Evolutionary conservation across 805 yeast genomes (phyloP), one percentile per base, ranked within the genome.

Genomic region (Yamadazyma endophytica): DNA sequence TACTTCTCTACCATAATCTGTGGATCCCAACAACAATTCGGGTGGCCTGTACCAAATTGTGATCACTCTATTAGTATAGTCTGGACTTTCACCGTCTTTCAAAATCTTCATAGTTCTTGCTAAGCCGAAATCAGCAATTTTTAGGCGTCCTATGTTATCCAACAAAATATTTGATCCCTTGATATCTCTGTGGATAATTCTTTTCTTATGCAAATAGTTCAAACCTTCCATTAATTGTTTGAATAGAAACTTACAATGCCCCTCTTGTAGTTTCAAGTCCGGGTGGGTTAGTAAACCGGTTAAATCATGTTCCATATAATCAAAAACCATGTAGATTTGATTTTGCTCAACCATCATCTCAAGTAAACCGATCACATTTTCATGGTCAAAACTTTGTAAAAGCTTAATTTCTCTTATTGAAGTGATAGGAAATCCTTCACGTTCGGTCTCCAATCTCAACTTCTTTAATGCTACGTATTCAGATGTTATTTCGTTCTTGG

Each of bases 11-110:
- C 89, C 92, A 57, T 92, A 92, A 36, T 79, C 80, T 0, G 97
- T 89, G 0, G 95, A 79, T 1, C 98, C 98, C 36, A 92, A 58
- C 22, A 92, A 62, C 19, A 92, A 68, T 55, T 90, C 98, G 0
- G 97, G 97, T 1, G 98, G 98, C 37, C 98, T 73, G 55, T 92
- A 90, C 98, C 98, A 92, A 22, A 92, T 64, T 0, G 98, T 92
- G 32, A 92, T 92, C 24, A 92, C 97, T 34, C 98, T 64, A 54
- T 92, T 92, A 2, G 98, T 90, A 57, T 90, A 90, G 46, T 88
- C 92, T 3, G 85, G 83, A 13, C 73, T 65, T 28, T 73, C 74
- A 6, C 69, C 67, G 3, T 61, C 53, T 39, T 62, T 63, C 21
- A 73, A 59, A 15, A 70, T 65, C 47, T 77, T 79, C 85, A 84